A percentile compares a stretch with the other conserved stretches of the same genome.
Evolutionary conservation across 2,329 filamentous ascomycete species (phyloP).

Genomic region (Phyllosticta ampelicida): DNA sequence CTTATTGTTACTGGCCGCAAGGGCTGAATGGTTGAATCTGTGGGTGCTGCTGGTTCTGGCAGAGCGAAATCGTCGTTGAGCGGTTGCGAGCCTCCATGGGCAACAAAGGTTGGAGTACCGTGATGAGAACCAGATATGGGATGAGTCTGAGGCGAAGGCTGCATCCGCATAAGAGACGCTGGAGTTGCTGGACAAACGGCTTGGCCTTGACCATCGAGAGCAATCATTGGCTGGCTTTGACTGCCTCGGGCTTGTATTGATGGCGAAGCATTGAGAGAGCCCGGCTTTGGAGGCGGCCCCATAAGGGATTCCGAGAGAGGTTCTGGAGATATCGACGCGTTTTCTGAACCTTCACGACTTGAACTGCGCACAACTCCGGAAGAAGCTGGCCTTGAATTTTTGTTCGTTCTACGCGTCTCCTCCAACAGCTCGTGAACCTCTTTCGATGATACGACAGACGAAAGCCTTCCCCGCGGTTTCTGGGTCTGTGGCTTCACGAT

Average conservation of each 20-base stretch:
- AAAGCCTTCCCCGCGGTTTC: conserved; percentile 23
- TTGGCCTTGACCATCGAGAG: neutral
- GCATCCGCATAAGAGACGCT: conserved; percentile 64
- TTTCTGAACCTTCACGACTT: conserved; percentile 32
- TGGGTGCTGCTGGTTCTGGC: conserved; percentile 56
- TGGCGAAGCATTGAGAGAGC: conserved; percentile 56
- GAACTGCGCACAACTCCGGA: conserved; percentile 13
- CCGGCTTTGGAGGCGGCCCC: conserved; percentile 53
- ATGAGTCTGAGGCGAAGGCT: conserved; percentile 22
- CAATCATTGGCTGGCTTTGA: conserved; percentile 24
- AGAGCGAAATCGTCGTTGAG: conserved; percentile 54
- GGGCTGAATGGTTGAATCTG: conserved; percentile 13
- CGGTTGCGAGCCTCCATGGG: conserved; percentile 17
- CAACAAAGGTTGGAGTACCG: conserved; percentile 16
- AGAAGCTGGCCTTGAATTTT: conserved; percentile 11
- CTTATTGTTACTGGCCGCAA: conserved; percentile 39
- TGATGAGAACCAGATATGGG: neutral
- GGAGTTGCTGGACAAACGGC: conserved; percentile 52
- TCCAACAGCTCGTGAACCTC: conserved; percentile 33
- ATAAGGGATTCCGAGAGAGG: conserved; percentile 36
- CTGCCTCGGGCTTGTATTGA: conserved; percentile 44
- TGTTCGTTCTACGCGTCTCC: conserved; percentile 23
- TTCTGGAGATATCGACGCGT: conserved; percentile 41
- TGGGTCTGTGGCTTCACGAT: conserved; percentile 54
- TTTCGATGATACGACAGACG: conserved; percentile 34